Evolutionary conservation across 2,329 filamentous ascomycete genomes (phyloP).

Genomic region (Didymosphaeria variabile): DNA sequence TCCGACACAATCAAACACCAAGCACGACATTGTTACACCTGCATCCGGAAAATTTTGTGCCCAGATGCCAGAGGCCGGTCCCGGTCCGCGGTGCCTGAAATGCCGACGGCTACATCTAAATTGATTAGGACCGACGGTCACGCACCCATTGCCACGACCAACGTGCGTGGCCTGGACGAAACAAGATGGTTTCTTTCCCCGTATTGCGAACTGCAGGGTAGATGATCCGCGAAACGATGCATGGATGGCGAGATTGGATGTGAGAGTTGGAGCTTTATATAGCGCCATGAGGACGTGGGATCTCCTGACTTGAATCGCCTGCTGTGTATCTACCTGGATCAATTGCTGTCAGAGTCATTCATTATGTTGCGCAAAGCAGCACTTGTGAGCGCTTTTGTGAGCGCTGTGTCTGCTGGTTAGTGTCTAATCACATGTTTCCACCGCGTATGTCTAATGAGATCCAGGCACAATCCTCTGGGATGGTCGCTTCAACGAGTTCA

Average conservation of each 20-base stretch:
- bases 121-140: conserved; percentile 45
- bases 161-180: conserved; percentile 22
- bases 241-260: conserved; percentile 20
- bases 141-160: conserved; percentile 25
- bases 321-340: not conserved
- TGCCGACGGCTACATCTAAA: conserved; percentile 44
- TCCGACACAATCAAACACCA: not conserved
- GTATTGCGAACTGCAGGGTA: conserved; percentile 19
- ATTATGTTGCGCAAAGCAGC: conserved; percentile 44
- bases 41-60: not conserved
- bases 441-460: not conserved
- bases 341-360: not conserved
- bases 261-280: conserved; percentile 2
- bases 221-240: conserved; percentile 22
- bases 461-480: conserved; percentile 68
- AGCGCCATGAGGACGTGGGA: not conserved
- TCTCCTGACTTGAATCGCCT: conserved; percentile 13
- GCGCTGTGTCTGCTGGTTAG: conserved; percentile 44
- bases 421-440: not conserved
- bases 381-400: conserved; percentile 41
- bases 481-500: conserved; percentile 70
- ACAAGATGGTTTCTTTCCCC: conserved; percentile 27
- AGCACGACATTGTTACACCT: conserved; percentile 1
- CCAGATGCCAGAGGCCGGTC: conserved; percentile 9
- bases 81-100: conserved; percentile 42